Conservation (phyloP, 352 stramenopile genomes). For the Phytophthora chlamydospora region DNA sequence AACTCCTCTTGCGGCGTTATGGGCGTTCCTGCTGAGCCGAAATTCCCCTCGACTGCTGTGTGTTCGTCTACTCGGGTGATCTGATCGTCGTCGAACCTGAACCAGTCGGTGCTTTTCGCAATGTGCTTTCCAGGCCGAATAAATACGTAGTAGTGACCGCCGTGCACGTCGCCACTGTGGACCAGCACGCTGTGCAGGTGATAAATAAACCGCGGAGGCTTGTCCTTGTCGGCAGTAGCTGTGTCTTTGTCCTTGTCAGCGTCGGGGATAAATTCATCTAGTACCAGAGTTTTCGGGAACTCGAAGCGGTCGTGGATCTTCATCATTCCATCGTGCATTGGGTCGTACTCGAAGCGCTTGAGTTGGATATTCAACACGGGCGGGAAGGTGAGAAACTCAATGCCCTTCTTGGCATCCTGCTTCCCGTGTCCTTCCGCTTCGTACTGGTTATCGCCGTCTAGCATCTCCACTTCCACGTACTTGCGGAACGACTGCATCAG, state of each 20-base stretch:
- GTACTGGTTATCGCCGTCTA: conserved; percentile 95
- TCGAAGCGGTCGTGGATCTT: conserved; percentile 92
- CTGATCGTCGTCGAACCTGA: conserved; percentile 87
- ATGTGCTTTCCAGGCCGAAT: conserved; percentile 81
- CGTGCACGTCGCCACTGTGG: conserved; percentile 87
- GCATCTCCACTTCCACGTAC: conserved; percentile 93
- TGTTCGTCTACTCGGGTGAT: conserved; percentile 79
- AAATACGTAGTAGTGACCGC: conserved; percentile 91
- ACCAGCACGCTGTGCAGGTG: conserved; percentile 88
- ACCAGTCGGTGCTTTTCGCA: conserved; percentile 72
- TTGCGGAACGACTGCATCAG: conserved; percentile 91
- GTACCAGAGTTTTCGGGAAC: conserved; percentile 75
- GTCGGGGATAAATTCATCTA: conserved; percentile 65
- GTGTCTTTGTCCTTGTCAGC: conserved; percentile 13
- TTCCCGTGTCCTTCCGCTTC: conserved; percentile 89
- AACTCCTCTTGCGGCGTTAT: conserved; percentile 23
- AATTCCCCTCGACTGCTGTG: conserved; percentile 80
- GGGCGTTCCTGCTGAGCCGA: conserved; percentile 47
- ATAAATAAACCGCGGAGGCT: conserved; percentile 55
- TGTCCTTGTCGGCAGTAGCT: conserved; percentile 2
- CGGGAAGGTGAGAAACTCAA: conserved; percentile 86
- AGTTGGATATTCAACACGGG: conserved; percentile 93
- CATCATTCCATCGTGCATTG: conserved; percentile 86
- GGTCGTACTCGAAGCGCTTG: conserved; percentile 91
- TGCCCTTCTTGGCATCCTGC: conserved; percentile 90